A percentile compares a stretch with the other conserved stretches of the same genome.
phyloP scores from a whole-genome alignment of 2,329 filamentous ascomycete genomes.

The Aureobasidium sp. region DNA sequence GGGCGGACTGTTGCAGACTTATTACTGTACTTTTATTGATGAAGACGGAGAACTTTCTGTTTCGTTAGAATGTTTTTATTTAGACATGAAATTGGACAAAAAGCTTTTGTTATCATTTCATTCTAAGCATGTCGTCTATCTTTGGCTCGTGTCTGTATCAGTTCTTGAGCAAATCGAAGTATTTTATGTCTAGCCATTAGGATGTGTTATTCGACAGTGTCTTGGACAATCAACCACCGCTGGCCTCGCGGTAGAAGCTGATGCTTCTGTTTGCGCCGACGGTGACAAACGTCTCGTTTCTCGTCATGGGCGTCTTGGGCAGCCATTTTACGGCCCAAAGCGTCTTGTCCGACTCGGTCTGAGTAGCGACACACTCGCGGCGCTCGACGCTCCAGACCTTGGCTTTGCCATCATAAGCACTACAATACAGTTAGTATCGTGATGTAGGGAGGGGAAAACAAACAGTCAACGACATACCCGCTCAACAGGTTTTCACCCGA shows the following conservation, averaged over 20 bases:
- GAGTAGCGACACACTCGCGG: conserved; percentile 79
- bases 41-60: conserved; percentile 5
- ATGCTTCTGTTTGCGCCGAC: conserved; percentile 70
- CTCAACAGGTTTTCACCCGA: conserved; percentile 88
- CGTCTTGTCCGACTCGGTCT: conserved; percentile 79
- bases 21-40: conserved; percentile 10
- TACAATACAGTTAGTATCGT: conserved; percentile 23
- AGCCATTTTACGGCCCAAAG: conserved; percentile 83
- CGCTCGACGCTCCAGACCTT: conserved; percentile 93
- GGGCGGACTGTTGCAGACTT: background rate
- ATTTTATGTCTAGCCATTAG: background rate
- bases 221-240: conserved; percentile 46
- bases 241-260: conserved; percentile 79
- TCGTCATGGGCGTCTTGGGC: conserved; percentile 52
- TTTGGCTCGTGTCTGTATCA: background rate
- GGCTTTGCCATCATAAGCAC: conserved; percentile 82
- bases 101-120: background rate
- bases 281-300: conserved; percentile 67
- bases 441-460: background rate
- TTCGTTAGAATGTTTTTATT: conserved; percentile 9
- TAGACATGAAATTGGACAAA: conserved; percentile 13
- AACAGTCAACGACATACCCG: conserved; percentile 43
- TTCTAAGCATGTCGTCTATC: background rate
- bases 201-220: background rate
- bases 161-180: background rate